Evolutionary conservation across 192 early-diverging fungal genomes (phyloP), one percentile per base, ranked within the genome.

Genomic region (Podochytrium sp.): DNA sequence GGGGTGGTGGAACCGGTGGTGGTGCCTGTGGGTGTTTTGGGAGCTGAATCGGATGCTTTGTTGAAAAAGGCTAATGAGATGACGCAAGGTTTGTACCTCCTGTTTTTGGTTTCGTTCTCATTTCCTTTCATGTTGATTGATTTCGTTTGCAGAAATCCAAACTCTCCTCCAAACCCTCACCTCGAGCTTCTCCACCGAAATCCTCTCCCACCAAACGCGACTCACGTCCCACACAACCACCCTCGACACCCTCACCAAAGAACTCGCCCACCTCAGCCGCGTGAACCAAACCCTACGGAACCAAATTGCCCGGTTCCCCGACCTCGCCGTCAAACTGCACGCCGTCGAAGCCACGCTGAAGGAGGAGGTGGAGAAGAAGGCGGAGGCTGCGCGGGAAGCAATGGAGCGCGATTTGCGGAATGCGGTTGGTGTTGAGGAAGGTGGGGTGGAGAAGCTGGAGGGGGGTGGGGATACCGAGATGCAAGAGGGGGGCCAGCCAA

Each of bases 211-310:
- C 29, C 40, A 72, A 29, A 63, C 61, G 29, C 79, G 75, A n/a
- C 65, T 86, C 33, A 61, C 39, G 23, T 76, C 77, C 29, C 58
- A 76, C 10, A 77, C 76, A 34, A 58, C 37, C 3, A 73, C 84
- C 52, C 55, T 87, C 37, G 41, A 71, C 16, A 43, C 76, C 4
- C 68, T 89, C 30, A 65, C 83, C 0, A 3, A 56, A 27, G 78
- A 87, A 60, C 50, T 87, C 3, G 63, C 84, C 0, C 75, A 85
- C 20, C 56, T 78, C 27, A 68, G 80, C 7, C 65, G 70, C 12
- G 49, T 75, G 43, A 84, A 80, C 52, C 42, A 80, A 35, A 23
- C 51, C 7, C 66, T 84, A n/a, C 63, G 76, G 23, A 38, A 25
- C 29, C 72, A 87, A 68, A 79, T 64, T 50, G 20, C 33, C 37